Conservation (phyloP, 495 filamentous ascomycete genomes). For the Penicillium cataractarum region DNA sequence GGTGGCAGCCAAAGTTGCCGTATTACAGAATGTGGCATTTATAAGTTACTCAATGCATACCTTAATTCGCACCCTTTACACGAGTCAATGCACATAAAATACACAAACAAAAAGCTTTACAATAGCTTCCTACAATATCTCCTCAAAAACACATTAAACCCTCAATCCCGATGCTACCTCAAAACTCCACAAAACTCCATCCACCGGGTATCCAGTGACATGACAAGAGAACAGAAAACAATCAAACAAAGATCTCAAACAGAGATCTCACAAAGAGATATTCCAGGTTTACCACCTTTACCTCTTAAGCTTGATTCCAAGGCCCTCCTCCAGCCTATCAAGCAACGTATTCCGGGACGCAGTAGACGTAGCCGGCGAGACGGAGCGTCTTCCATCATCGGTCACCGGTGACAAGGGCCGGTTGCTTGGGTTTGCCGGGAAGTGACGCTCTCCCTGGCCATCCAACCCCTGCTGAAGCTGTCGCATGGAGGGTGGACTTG, state of each 20-base stretch:
- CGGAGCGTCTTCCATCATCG: background rate
- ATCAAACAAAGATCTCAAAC: background rate
- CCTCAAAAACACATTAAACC: background rate
- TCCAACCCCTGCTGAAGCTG: background rate
- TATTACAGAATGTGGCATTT: no score
- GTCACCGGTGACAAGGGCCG: slow-evolving; percentile 11
- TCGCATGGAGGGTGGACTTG: no score
- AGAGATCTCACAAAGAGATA: no score
- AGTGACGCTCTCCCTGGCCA: background rate
- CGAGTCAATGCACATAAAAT: background rate
- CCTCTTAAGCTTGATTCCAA: slow-evolving; percentile 10
- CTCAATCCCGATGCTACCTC: background rate
- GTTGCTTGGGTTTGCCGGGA: background rate
- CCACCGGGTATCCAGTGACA: no score
- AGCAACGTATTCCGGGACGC: slow-evolving; percentile 21
- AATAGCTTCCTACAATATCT: background rate
- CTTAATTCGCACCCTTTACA: no score
- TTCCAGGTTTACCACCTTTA: background rate
- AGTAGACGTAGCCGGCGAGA: slow-evolving; percentile 13
- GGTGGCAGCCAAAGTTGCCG: no score
- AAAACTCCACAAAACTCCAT: background rate
- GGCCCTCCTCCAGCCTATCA: slow-evolving; percentile 23
- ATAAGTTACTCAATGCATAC: no score
- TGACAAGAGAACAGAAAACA: background rate
- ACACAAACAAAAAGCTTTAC: background rate